phyloP scores from a whole-genome alignment of 2,329 filamentous ascomycete genomes.

The Diaporthe nobilis region DNA sequence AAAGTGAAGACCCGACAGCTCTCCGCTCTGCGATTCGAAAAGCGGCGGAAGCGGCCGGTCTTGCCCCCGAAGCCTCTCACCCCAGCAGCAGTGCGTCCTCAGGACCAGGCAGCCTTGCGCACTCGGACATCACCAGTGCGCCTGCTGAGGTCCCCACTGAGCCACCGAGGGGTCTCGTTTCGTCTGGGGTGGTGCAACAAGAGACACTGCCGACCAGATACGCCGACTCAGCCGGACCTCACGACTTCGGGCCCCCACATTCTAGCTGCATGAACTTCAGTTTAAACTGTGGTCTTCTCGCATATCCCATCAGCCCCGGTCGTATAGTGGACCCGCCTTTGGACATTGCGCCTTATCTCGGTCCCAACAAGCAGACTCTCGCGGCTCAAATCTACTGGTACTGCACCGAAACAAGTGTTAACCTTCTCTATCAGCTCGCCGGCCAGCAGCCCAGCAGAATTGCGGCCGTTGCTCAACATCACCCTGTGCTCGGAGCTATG shows the following conservation, averaged over 20 bases:
- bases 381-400: slow-evolving; percentile 30
- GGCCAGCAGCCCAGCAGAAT: slow-evolving; percentile 8
- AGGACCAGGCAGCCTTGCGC: background rate
- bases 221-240: background rate
- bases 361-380: slow-evolving; percentile 3
- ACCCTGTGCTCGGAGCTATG: slow-evolving; percentile 11
- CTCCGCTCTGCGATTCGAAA: background rate
- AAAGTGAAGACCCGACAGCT: background rate
- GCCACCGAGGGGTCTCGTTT: too few relatives aligned
- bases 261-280: background rate
- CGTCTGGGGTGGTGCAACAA: background rate
- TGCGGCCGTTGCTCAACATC: background rate
- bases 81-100: background rate
- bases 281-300: background rate
- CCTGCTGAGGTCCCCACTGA: background rate
- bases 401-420: slow-evolving; percentile 20
- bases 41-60: background rate
- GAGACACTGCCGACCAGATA: background rate
- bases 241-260: background rate
- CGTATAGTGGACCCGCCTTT: slow-evolving; percentile 1
- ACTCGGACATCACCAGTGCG: background rate
- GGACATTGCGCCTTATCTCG: slow-evolving; percentile 28
- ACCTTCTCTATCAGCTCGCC: slow-evolving; percentile 1
- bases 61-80: background rate
- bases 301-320: background rate